Percentiles rank a stretch among this genome's conserved stretches.
Conservation (phyloP, 768 basidiomycete species). For the Butyriboletus loyo region DNA sequence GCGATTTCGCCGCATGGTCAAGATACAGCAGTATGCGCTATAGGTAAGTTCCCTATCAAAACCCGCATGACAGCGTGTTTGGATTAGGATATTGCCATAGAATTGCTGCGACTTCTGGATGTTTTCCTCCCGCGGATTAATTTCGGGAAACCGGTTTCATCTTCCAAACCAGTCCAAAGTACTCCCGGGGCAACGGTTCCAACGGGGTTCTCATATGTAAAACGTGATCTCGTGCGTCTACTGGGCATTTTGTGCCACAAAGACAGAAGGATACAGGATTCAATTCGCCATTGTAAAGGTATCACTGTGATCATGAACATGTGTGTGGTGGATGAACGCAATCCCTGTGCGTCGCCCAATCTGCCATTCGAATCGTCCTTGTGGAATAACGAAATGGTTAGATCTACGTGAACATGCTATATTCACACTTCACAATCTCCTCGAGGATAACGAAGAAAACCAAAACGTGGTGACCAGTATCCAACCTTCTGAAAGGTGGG, state of each 20-base stretch:
- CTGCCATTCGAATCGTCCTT: background rate
- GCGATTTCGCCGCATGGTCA: constrained; percentile 38
- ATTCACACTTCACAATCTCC: constrained; percentile 74
- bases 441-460: constrained; percentile 74
- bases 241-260: constrained; percentile 75
- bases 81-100: constrained; percentile 48
- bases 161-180: constrained; percentile 5
- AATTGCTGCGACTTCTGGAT: constrained; percentile 71
- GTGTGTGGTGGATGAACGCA: constrained; percentile 87
- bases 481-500: constrained; percentile 59
- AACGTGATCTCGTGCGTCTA: constrained; percentile 85
- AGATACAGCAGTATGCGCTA: constrained; percentile 51
- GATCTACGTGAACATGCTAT: constrained; percentile 93
- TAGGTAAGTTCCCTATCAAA: constrained; percentile 44
- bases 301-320: constrained; percentile 82
- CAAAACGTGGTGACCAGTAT: constrained; percentile 76
- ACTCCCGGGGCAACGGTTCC: constrained; percentile 34
- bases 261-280: constrained; percentile 67
- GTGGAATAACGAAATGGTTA: constrained; percentile 6
- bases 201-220: constrained; percentile 77
- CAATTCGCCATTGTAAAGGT: constrained; percentile 65
- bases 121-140: constrained; percentile 82
- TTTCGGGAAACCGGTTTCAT: constrained; percentile 60
- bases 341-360: constrained; percentile 70
- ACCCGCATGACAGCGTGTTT: background rate